These are phyloP conservation scores for Scedosporium aurantiacum DNA, from an alignment of 2,329 filamentous ascomycete genomes.

Conservation along the genomic window DNA sequence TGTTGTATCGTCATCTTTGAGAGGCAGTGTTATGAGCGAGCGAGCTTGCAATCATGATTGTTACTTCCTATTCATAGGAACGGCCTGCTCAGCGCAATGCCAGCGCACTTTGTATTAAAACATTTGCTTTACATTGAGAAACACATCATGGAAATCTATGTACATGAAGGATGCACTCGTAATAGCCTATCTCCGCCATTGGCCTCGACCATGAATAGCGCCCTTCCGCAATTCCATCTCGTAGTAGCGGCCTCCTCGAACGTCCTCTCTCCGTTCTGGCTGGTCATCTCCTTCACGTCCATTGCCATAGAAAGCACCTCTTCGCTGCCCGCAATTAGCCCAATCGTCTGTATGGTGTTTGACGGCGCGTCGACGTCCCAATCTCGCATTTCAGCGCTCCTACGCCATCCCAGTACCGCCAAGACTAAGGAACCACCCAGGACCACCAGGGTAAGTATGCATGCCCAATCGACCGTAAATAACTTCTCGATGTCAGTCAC, in stretches of 20 bases:
- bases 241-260: background rate
- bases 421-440: background rate
- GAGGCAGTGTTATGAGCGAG: background rate
- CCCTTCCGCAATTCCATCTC: background rate
- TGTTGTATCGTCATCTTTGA: background rate
- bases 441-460: background rate
- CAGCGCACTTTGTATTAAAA: too few relatives aligned
- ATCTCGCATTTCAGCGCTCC: background rate
- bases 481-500: background rate
- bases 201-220: background rate
- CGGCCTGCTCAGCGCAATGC: too few relatives aligned
- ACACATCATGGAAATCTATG: background rate
- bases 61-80: too few relatives aligned
- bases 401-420: background rate
- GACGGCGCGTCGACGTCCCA: background rate
- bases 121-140: too few relatives aligned
- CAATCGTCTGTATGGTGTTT: background rate
- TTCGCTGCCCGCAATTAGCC: background rate
- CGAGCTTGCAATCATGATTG: too few relatives aligned
- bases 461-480: background rate
- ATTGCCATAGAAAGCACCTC: background rate
- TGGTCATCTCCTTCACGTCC: background rate
- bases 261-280: background rate
- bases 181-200: background rate
- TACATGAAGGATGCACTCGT: background rate